Percentiles rank a stretch among this genome's conserved stretches.
These are phyloP conservation scores for Albatrellus ellisii DNA, from an alignment of 768 basidiomycete species.

Conservation along the genomic window DNA sequence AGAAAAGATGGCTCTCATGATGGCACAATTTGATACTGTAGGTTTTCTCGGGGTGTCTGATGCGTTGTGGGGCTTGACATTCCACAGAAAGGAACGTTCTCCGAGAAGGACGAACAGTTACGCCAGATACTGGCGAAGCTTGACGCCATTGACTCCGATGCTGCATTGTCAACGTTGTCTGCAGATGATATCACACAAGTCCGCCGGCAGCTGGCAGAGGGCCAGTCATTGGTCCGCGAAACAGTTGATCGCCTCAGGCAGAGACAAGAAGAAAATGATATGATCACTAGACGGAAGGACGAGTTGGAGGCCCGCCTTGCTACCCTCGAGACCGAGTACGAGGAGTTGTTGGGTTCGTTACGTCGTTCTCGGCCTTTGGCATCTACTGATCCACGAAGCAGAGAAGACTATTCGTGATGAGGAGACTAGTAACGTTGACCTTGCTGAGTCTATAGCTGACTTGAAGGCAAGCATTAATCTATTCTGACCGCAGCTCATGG, in stretches of 20 bases:
- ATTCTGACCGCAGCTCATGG: constrained; percentile 3
- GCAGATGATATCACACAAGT: constrained; percentile 72
- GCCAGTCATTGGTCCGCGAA: constrained; percentile 75
- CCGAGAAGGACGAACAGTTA: constrained; percentile 91
- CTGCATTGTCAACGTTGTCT: constrained; percentile 41
- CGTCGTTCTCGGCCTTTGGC: constrained; percentile 7
- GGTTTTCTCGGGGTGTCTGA: constrained; percentile 18
- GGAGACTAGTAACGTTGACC: constrained; percentile 71
- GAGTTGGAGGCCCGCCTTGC: constrained; percentile 78
- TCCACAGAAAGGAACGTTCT: constrained; percentile 76
- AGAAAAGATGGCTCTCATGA: constrained; percentile 99
- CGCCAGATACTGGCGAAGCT: constrained; percentile 75
- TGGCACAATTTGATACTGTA: constrained; percentile 97
- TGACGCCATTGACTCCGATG: constrained; percentile 61
- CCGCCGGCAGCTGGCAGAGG: constrained; percentile 79
- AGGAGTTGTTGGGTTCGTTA: constrained; percentile 80
- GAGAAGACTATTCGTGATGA: constrained; percentile 90
- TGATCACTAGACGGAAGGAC: constrained; percentile 66
- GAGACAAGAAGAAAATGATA: constrained; percentile 87
- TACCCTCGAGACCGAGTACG: constrained; percentile 85
- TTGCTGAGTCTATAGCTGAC: constrained; percentile 76
- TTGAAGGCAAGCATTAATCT: constrained; percentile 55
- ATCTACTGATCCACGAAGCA: constrained; percentile 20
- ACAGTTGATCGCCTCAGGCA: constrained; percentile 82
- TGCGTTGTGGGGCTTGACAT: constrained; percentile 8